Evolutionary conservation across 129 eudicot genomes (phyloP), one percentile per base, ranked within the genome.

Genomic region (Kitagawia praeruptora): DNA sequence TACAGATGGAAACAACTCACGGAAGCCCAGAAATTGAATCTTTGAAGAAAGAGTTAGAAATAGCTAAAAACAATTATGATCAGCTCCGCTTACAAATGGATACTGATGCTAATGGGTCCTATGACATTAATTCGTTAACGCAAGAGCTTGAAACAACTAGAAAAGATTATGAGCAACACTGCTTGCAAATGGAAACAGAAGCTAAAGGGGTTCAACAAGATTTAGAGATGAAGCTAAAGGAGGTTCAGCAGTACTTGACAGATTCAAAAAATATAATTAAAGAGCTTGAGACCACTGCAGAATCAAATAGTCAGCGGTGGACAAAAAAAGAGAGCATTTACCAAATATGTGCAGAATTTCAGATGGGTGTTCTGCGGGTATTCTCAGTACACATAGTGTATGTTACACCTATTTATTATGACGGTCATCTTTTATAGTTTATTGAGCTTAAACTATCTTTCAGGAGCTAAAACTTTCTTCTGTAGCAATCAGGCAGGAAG

Each of bases 381-480:
- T 79, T 89, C 67, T 79, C 44, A 34, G 37, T 48, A 23, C 2
- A n/a, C 41, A 28, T 13, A 85, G 15, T 44, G 6, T 75, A 48
- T 19, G 46, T 75, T 46, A 75, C 42, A 46, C 46, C 25, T 34
- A 28, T 46, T 13, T 40, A 12, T n/a, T 3, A 44, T 73, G 54
- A 44, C 23, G 4, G 6, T 28, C 5, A 75, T 14, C 6, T 25
- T 25, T 8, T 74, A 44, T 51, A 27, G 23, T 48, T 56, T 39
- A 75, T 21, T 78, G 25, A 80, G 75, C 76, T 48, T 64, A 67
- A 34, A 40, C 42, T 81, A 40, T 74, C 27, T 69, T 83, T 82
- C 91, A 95, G 99, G 99, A 92, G 78, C 89, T 95, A 78, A 92
- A 86, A 87, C 82, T 79, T 87, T 88, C 96, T 75, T 95, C 99